Conservation (phyloP, 2,329 filamentous ascomycete species). For the Phyllosticta ampelicida region DNA sequence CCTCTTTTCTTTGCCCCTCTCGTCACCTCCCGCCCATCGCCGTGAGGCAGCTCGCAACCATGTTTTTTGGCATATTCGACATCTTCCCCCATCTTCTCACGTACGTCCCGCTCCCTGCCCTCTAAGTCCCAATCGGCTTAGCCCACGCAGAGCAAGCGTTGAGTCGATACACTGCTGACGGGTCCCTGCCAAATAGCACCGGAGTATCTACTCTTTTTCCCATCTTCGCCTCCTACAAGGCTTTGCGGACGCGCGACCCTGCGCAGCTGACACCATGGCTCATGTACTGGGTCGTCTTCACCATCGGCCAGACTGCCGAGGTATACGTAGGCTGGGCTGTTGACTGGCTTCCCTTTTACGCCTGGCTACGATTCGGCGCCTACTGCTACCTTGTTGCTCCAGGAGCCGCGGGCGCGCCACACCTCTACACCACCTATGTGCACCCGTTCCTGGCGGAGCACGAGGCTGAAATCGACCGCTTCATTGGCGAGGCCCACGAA, state of each 20-base stretch:
- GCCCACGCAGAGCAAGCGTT: neutral
- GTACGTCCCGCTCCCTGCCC: slow-evolving; percentile 1
- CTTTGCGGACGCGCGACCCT: slow-evolving; percentile 83
- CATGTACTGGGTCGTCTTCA: slow-evolving; percentile 97
- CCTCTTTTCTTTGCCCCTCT: neutral
- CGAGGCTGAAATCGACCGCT: slow-evolving; percentile 78
- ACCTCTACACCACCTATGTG: slow-evolving; percentile 74
- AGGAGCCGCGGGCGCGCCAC: slow-evolving; percentile 84
- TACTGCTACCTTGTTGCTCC: slow-evolving; percentile 94
- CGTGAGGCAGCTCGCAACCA: neutral
- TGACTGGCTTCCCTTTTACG: slow-evolving; percentile 86
- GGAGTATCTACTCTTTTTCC: slow-evolving; percentile 86
- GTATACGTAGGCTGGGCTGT: slow-evolving; percentile 83
- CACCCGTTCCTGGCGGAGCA: slow-evolving; percentile 83
- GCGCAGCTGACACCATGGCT: slow-evolving; percentile 91
- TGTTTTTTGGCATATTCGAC: slow-evolving; percentile 11
- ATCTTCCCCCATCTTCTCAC: slow-evolving; percentile 10
- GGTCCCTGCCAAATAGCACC: slow-evolving; percentile 46
- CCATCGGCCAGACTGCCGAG: slow-evolving; percentile 69
- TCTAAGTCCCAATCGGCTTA: neutral
- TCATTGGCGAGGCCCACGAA: slow-evolving; percentile 74
- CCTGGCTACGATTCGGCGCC: slow-evolving; percentile 76
- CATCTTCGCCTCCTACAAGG: slow-evolving; percentile 95
- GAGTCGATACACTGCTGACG: slow-evolving; percentile 12
- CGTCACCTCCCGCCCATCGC: neutral